phyloP scores from a whole-genome alignment of 2,329 filamentous ascomycete species.

The Fusarium sp. region DNA sequence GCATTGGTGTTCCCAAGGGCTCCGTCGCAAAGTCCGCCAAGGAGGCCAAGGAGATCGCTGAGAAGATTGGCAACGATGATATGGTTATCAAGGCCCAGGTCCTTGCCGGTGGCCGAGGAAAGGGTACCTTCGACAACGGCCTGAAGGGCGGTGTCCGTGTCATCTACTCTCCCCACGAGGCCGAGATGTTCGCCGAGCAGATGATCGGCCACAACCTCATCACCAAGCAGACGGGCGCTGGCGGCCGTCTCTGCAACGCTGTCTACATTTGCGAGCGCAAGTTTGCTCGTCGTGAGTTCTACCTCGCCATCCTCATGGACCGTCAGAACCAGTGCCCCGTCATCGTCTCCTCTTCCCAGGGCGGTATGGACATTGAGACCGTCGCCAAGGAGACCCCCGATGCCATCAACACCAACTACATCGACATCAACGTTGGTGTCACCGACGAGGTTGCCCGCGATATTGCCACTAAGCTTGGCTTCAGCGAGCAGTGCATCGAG shows the following conservation, averaged over 20 bases:
- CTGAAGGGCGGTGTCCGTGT: constrained; percentile 98
- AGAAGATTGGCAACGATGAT: constrained; percentile 90
- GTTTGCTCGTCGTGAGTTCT: constrained; percentile 98
- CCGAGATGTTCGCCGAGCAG: constrained; percentile 97
- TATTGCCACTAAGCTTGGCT: constrained; percentile 92
- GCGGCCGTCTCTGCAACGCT: constrained; percentile 91
- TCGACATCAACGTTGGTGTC: constrained; percentile 94
- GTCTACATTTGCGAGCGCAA: constrained; percentile 99
- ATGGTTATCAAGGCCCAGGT: constrained; percentile 99
- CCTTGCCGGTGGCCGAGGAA: constrained; percentile 95
- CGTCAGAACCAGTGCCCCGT: constrained; percentile 89
- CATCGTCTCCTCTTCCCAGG: constrained; percentile 97
- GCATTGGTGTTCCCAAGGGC: constrained; percentile 91
- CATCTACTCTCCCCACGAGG: constrained; percentile 97
- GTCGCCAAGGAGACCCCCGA: constrained; percentile 98
- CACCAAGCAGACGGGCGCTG: constrained; percentile 98
- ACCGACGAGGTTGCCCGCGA: constrained; percentile 93
- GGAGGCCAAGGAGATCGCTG: constrained; percentile 92
- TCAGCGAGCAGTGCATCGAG: constrained; percentile 97
- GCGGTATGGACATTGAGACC: constrained; percentile 98
- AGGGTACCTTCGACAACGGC: constrained; percentile 97
- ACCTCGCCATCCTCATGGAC: constrained; percentile 99
- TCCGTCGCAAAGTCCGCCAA: constrained; percentile 82
- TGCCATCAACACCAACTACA: constrained; percentile 91
- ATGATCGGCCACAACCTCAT: constrained; percentile 99